These are phyloP conservation scores for Aspergillus texensis DNA, from an alignment of 2,329 filamentous ascomycete species.

Conservation along the genomic window DNA sequence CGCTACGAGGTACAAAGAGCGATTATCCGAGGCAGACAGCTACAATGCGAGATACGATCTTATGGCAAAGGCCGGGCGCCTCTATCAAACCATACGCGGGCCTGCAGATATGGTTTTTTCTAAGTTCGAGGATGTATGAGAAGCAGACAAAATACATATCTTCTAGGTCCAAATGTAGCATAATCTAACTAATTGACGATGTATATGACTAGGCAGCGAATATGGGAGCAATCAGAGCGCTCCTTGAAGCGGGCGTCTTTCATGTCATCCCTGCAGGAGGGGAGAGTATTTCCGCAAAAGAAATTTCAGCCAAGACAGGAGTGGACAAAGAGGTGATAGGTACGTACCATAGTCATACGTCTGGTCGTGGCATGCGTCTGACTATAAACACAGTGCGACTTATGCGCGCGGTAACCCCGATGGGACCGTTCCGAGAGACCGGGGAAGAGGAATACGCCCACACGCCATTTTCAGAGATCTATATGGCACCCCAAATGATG, in stretches of 20 bases:
- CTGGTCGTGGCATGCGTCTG: background rate
- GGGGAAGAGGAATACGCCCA: constrained; percentile 24
- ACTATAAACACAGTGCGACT: constrained; percentile 17
- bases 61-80: constrained; percentile 11
- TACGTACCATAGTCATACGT: background rate
- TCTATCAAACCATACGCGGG: constrained; percentile 22
- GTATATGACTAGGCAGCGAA: constrained; percentile 18
- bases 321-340: constrained; percentile 14
- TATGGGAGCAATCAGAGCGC: constrained; percentile 22
- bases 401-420: constrained; percentile 22
- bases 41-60: constrained; percentile 10
- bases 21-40: background rate
- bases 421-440: constrained; percentile 22
- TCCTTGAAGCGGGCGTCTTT: constrained; percentile 25
- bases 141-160: background rate
- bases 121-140: constrained; percentile 18
- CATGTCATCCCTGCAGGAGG: constrained; percentile 24
- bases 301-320: constrained; percentile 14
- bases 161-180: too few species aligned
- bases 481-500: constrained; percentile 16
- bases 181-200: background rate
- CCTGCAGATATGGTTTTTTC: constrained; percentile 25
- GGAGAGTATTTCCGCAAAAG: constrained; percentile 13
- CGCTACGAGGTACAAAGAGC: background rate
- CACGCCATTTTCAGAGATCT: constrained; percentile 23